A percentile compares a stretch with the other conserved stretches of the same genome.
Evolutionary conservation across 306 rosid genomes (phyloP).

Genomic region (Fagus crenata): DNA sequence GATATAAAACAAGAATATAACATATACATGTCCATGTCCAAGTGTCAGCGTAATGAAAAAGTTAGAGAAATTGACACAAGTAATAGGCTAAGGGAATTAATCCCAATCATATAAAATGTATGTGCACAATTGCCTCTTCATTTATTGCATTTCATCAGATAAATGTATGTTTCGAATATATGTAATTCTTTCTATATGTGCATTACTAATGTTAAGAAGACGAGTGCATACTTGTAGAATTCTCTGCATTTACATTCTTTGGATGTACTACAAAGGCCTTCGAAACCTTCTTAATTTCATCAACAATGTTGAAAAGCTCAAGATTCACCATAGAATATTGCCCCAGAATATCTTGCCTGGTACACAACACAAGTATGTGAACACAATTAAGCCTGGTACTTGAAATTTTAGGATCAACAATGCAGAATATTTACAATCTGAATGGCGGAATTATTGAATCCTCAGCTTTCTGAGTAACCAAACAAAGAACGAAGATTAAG

Average conservation of each 20-base stretch:
- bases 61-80: neutral
- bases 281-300: conserved; percentile 82
- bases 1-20: neutral
- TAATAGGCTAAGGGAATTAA: neutral
- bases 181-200: neutral
- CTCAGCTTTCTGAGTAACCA: too few relatives aligned
- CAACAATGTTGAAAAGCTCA: conserved; percentile 93
- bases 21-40: neutral
- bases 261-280: conserved; percentile 85
- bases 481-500: too few relatives aligned
- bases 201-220: neutral
- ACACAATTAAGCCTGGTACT: neutral
- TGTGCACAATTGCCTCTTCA: neutral
- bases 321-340: conserved; percentile 94
- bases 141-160: neutral
- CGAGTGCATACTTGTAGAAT: conserved; percentile 52
- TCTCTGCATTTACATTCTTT: conserved; percentile 78
- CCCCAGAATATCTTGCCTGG: conserved; percentile 79
- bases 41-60: neutral
- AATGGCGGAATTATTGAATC: too few relatives aligned
- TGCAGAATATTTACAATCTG: too few relatives aligned
- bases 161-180: neutral
- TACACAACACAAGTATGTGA: conserved; percentile 12
- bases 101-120: neutral
- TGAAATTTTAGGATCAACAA: too few relatives aligned